Evolutionary conservation across 1,139 yeast species (phyloP).

Genomic region (Geotrichum aggregatum): DNA sequence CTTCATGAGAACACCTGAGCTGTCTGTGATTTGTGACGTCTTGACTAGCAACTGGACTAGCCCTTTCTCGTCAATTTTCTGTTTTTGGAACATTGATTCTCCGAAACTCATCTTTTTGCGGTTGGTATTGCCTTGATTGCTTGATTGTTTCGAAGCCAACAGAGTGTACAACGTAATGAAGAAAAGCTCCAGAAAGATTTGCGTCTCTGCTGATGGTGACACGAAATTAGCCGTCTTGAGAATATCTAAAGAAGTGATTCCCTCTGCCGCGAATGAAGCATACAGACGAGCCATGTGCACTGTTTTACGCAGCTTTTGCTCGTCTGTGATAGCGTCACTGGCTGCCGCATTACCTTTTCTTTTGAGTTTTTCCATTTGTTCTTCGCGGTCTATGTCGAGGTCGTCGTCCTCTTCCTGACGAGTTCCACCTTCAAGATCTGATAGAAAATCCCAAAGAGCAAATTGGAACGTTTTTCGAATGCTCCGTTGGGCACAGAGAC

Average conservation of each 20-base stretch:
- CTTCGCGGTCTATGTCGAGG: conserved; percentile 12
- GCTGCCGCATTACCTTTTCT: conserved; percentile 7
- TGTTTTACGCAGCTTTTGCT: conserved; percentile 52
- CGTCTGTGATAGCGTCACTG: conserved; percentile 36
- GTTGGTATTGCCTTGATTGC: conserved; percentile 14
- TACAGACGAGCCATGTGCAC: conserved; percentile 76
- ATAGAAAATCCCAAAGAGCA: conserved; percentile 81
- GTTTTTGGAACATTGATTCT: conserved; percentile 23
- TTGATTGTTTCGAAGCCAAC: conserved; percentile 6
- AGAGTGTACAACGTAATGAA: conserved; percentile 51
- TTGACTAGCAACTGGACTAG: conserved; percentile 54
- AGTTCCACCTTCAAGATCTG: conserved; percentile 58
- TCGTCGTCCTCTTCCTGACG: conserved; percentile 33
- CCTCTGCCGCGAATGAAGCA: conserved; percentile 70
- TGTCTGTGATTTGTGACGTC: conserved; percentile 35
- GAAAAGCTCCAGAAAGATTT: conserved; percentile 67
- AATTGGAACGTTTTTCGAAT: conserved; percentile 83
- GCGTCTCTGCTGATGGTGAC: conserved; percentile 61
- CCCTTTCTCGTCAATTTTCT: conserved; percentile 49
- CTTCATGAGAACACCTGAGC: conserved; percentile 56
- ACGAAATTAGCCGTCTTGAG: conserved; percentile 72
- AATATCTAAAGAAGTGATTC: conserved; percentile 65
- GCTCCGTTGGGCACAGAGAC: conserved; percentile 64
- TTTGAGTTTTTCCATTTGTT: conserved; percentile 20
- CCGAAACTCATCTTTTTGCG: conserved; percentile 29